Percentiles rank a stretch among this genome's conserved stretches.
Evolutionary conservation across 2,329 filamentous ascomycete species (phyloP).

Genomic region (Colletotrichum australisinense): DNA sequence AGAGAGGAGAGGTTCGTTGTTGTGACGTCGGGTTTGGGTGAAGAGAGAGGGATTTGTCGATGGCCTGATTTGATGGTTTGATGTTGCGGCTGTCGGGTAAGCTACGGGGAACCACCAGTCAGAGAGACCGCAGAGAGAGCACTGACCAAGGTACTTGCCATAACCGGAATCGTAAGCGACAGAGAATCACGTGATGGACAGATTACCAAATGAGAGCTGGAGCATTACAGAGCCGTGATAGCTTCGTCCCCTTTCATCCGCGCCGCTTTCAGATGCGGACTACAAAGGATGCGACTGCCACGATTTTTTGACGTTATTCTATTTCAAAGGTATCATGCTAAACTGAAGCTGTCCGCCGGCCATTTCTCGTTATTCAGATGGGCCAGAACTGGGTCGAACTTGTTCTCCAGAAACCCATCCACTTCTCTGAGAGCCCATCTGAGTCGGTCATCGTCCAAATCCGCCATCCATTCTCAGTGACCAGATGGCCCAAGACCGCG

Average conservation of each 20-base stretch:
- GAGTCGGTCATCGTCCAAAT: not conserved
- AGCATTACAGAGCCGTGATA: constrained; percentile 18
- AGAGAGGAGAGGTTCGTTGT: constrained; percentile 33
- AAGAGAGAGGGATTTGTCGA: constrained; percentile 60
- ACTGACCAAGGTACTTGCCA: constrained; percentile 38
- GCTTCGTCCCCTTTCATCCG: not conserved
- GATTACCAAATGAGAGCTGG: constrained; percentile 23
- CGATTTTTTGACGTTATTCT: not conserved
- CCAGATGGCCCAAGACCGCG: no score
- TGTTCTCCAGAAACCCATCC: not conserved
- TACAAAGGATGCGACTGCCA: not conserved
- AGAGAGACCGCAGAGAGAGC: constrained; percentile 11
- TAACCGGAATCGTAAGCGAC: constrained; percentile 37
- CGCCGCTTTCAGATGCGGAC: not conserved
- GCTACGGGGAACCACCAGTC: constrained; percentile 27
- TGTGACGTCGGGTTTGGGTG: constrained; percentile 37
- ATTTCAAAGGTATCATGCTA: not conserved
- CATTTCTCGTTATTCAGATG: not conserved
- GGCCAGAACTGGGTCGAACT: not conserved
- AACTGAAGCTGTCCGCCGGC: not conserved
- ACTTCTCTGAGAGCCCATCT: not conserved
- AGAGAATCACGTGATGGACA: constrained; percentile 18
- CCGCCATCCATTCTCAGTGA: no score
- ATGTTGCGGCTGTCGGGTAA: constrained; percentile 38
- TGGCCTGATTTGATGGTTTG: constrained; percentile 57